Base-by-base conservation (phyloP, 129 eudicot genomes). In the Lonicera japonica region DNA sequence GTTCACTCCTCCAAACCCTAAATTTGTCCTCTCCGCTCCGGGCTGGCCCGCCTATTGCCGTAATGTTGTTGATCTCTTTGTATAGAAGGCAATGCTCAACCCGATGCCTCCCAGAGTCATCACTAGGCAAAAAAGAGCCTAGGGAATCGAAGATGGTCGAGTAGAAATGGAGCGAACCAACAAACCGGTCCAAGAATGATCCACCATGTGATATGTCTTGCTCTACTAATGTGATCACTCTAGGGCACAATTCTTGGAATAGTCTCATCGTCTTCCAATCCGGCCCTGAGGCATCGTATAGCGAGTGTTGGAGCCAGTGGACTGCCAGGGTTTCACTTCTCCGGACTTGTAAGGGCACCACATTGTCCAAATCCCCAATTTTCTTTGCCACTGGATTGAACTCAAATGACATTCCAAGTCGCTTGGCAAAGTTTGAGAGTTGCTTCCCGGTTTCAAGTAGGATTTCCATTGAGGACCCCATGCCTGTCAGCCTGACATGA, bases 231-330 rank as follows among this genome's bases (percentile, higher is more conserved):
- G 96, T 84, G 21, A 84, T 69, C 48, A 88, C 77, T 66, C 80
- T 71, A 25, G 96, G 96, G 64, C 70, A 62, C 15, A 88, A 64
- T 13, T 83, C 74, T 73, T 74, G 86, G 13, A 88, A 73, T 21
- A 88, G 76, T 61, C 89, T 74, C 88, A 88, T 77, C 53, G 96
- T 79, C 34, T 84, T 88, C 89, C 82, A 82, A 19, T 88, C 96
- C 1, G 94, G 83, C 18, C 96, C 96, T 0, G 89, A 84, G 29
- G 96, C 86, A 6, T 88, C 96, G 66, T 88, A 88, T 22, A 84
- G 65, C 8, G 96, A 88, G 57, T 88, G 96, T 48, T 88, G 96
- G 9, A 79, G 76, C 96, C 96, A 88, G 38, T 84, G 96, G 43
- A 88, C 79, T 0, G 86, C 96, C 22, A 88, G 36, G 4, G 94